These are phyloP conservation scores for Penstemon eatonii DNA, from an alignment of 257 asterid species.

Conservation along the genomic window DNA sequence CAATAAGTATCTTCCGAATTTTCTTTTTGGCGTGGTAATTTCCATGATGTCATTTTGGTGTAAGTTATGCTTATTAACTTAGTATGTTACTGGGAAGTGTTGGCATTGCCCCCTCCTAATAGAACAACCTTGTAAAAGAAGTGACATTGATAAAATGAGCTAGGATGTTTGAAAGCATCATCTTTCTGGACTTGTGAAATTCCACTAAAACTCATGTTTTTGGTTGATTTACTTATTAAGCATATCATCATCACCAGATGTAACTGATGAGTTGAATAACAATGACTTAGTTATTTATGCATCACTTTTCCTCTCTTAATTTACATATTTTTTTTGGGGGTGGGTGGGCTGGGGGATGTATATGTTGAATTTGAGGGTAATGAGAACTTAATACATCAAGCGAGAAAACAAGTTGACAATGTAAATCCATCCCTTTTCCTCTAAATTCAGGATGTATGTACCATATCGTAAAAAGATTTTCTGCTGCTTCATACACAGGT, in stretches of 20 bases:
- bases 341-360: not conserved
- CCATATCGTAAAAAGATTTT: constrained; percentile 23
- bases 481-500: constrained; percentile 40
- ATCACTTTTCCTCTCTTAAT: not conserved
- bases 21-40: not conserved
- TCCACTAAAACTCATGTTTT: too few species aligned
- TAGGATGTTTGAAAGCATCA: too few species aligned
- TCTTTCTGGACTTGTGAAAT: too few species aligned
- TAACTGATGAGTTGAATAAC: too few species aligned
- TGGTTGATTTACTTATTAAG: too few species aligned
- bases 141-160: not conserved
- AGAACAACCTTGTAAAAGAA: constrained; percentile 11
- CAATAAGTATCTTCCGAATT: not conserved
- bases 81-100: not conserved
- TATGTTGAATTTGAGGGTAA: not conserved
- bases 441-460: not conserved
- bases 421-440: not conserved
- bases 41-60: not conserved
- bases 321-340: not conserved
- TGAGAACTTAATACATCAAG: not conserved
- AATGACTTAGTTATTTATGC: not conserved
- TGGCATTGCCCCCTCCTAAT: not conserved
- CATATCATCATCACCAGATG: too few species aligned
- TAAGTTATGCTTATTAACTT: not conserved
- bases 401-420: constrained; percentile 2